Conservation (phyloP, 2,329 filamentous ascomycete species). For the Arthroderma sp. region DNA sequence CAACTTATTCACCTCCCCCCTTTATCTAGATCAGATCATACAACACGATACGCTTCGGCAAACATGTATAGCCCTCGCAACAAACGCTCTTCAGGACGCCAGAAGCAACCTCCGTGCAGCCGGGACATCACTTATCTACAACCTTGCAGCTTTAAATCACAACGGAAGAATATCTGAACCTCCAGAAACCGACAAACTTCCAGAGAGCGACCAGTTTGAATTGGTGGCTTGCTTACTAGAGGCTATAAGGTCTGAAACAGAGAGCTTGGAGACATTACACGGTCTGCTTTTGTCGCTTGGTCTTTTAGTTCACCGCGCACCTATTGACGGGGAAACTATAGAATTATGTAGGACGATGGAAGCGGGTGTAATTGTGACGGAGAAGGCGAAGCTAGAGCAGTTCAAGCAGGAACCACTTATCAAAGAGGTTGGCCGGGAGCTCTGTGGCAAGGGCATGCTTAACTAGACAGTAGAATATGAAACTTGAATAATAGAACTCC, state of each 20-base stretch:
- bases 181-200: slow-evolving; percentile 38
- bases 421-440: slow-evolving; percentile 33
- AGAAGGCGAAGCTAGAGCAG: slow-evolving; percentile 37
- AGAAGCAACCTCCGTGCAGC: slow-evolving; percentile 66
- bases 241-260: slow-evolving; percentile 44
- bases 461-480: neutral
- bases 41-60: slow-evolving; percentile 38
- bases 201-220: slow-evolving; percentile 63
- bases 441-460: slow-evolving; percentile 28
- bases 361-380: slow-evolving; percentile 49
- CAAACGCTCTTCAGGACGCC: slow-evolving; percentile 65
- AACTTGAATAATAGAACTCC: no score
- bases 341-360: slow-evolving; percentile 71
- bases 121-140: slow-evolving; percentile 71
- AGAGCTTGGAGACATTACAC: slow-evolving; percentile 55
- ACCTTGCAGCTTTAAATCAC: slow-evolving; percentile 60
- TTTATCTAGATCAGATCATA: slow-evolving; percentile 56
- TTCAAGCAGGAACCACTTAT: slow-evolving; percentile 49
- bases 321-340: slow-evolving; percentile 58
- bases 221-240: slow-evolving; percentile 70
- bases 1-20: slow-evolving; percentile 65
- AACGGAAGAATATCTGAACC: slow-evolving; percentile 46
- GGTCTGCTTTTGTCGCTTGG: slow-evolving; percentile 67
- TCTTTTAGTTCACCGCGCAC: slow-evolving; percentile 57
- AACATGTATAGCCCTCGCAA: slow-evolving; percentile 55